phyloP scores from a whole-genome alignment of 176 grass and related monocot species.

The Poa annua region DNA sequence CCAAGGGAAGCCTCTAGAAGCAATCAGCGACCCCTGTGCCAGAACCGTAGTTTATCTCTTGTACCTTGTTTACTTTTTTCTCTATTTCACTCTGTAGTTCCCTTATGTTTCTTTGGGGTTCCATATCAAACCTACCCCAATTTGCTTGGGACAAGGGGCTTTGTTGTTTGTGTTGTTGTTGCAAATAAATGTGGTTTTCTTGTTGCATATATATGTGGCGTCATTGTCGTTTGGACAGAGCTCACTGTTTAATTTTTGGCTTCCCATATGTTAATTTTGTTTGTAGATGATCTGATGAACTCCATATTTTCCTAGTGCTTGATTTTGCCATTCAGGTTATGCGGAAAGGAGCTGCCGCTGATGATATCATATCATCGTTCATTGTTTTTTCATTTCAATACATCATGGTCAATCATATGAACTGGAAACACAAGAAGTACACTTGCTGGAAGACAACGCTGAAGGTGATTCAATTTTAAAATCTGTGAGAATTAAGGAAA shows the following conservation, averaged over 20 bases:
- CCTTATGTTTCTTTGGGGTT: too few relatives aligned
- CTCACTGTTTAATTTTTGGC: background rate
- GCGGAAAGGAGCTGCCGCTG: slow-evolving; percentile 64
- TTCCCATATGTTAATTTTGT: background rate
- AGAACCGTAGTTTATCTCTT: too few relatives aligned
- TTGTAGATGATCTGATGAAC: slow-evolving; percentile 42
- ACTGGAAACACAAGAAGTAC: slow-evolving; percentile 82
- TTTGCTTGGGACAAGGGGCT: too few relatives aligned
- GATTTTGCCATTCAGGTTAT: slow-evolving; percentile 86
- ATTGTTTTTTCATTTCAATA: slow-evolving; percentile 81
- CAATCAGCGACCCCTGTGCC: too few relatives aligned
- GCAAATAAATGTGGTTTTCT: too few relatives aligned
- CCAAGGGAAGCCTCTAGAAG: too few relatives aligned
- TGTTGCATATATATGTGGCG: background rate
- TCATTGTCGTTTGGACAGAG: background rate
- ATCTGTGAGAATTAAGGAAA: background rate
- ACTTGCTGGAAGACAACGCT: slow-evolving; percentile 71
- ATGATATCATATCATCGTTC: slow-evolving; percentile 64
- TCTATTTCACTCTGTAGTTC: too few relatives aligned
- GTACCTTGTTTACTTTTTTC: too few relatives aligned
- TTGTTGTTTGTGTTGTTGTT: too few relatives aligned
- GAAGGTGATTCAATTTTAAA: slow-evolving; percentile 54
- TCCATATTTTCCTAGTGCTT: slow-evolving; percentile 70
- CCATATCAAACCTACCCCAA: too few relatives aligned
- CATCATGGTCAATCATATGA: slow-evolving; percentile 89